Conservation (phyloP, 2,329 filamentous ascomycete species). For the Penicillium sp. region DNA sequence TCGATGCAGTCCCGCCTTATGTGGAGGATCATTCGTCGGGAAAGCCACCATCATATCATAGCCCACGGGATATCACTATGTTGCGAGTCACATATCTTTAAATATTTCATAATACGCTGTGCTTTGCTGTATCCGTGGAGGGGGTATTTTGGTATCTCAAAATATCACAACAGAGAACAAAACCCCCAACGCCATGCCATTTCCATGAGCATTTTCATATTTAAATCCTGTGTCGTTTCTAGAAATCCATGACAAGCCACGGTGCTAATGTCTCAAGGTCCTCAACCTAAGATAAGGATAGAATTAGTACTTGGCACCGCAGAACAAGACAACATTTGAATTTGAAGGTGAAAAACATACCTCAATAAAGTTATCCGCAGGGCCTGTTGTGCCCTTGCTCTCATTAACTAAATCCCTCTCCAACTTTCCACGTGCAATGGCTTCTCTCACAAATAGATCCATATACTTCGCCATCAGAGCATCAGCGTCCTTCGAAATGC, state of each 20-base stretch:
- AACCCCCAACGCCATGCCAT: slow-evolving; percentile 7
- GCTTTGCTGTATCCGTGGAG: neutral
- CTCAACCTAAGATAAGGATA: slow-evolving; percentile 60
- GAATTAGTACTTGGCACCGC: neutral
- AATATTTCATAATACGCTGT: neutral
- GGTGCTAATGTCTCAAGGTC: slow-evolving; percentile 86
- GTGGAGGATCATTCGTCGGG: slow-evolving; percentile 23
- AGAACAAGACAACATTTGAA: neutral
- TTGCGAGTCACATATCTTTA: slow-evolving; percentile 17
- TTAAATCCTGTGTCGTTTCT: slow-evolving; percentile 1
- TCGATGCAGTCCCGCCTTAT: slow-evolving; percentile 22
- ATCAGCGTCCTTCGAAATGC: slow-evolving; percentile 76
- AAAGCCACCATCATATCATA: slow-evolving; percentile 20
- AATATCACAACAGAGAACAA: slow-evolving; percentile 8
- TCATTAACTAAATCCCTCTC: slow-evolving; percentile 58
- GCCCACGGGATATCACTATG: slow-evolving; percentile 23
- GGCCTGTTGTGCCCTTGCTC: slow-evolving; percentile 35
- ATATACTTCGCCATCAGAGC: slow-evolving; percentile 78
- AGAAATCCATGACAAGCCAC: slow-evolving; percentile 85
- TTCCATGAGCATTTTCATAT: neutral
- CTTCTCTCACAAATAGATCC: slow-evolving; percentile 87
- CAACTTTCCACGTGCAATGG: slow-evolving; percentile 73
- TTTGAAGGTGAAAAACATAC: slow-evolving; percentile 45
- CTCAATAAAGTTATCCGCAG: slow-evolving; percentile 66
- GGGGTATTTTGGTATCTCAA: slow-evolving; percentile 25